Conservation (phyloP, 805 yeast genomes). For the Suhomyces kilbournensis region DNA sequence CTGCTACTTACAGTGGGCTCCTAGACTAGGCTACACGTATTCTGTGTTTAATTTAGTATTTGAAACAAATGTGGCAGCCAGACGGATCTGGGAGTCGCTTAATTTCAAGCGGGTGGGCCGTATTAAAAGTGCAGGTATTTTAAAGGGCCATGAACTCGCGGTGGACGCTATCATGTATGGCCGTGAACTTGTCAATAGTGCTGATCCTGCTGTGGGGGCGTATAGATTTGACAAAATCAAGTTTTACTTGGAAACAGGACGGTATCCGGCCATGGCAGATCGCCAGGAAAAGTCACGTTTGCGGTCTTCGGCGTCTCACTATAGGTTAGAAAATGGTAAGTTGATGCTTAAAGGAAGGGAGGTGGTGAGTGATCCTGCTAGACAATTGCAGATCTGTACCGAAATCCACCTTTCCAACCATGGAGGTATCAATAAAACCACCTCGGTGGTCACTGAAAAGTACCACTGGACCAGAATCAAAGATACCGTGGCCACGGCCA, state of each 20-base stretch:
- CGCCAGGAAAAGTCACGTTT: slow-evolving; percentile 86
- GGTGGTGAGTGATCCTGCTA: slow-evolving; percentile 73
- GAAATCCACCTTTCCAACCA: slow-evolving; percentile 69
- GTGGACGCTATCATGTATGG: slow-evolving; percentile 89
- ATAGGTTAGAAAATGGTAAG: slow-evolving; percentile 66
- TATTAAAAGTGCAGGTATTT: slow-evolving; percentile 81
- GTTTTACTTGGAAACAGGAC: slow-evolving; percentile 76
- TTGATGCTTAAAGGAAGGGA: slow-evolving; percentile 75
- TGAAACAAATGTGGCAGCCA: slow-evolving; percentile 82
- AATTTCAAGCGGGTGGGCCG: slow-evolving; percentile 78
- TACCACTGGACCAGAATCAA: slow-evolving; percentile 93
- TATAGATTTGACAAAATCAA: slow-evolving; percentile 74
- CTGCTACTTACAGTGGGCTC: slow-evolving; percentile 88
- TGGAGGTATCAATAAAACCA: slow-evolving; percentile 86
- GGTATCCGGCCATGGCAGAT: slow-evolving; percentile 79
- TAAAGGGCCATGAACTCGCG: slow-evolving; percentile 79
- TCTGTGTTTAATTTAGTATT: slow-evolving; percentile 81
- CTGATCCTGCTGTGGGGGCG: slow-evolving; percentile 49
- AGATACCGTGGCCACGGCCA: slow-evolving; percentile 77
- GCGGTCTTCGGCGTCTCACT: slow-evolving; percentile 76
- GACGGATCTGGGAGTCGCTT: slow-evolving; percentile 71
- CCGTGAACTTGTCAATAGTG: slow-evolving; percentile 61
- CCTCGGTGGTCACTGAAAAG: slow-evolving; percentile 69
- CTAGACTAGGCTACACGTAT: slow-evolving; percentile 80
- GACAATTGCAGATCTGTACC: slow-evolving; percentile 72